Base-by-base conservation (phyloP, 768 basidiomycete species). In the Gymnopilus junonius region DNA sequence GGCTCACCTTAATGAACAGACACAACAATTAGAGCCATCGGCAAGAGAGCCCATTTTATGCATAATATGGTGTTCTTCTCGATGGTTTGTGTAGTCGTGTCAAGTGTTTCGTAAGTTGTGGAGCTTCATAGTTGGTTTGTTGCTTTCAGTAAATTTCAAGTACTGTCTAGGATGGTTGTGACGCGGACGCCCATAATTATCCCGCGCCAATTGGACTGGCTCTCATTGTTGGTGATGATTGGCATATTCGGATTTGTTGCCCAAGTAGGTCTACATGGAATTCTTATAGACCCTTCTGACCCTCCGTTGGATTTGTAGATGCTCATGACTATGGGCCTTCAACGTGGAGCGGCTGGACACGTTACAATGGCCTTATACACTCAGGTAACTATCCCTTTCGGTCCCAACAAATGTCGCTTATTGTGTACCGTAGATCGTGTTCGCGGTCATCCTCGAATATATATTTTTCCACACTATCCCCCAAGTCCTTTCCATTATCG, bases 11-110 rank as follows among this genome's bases (percentile, higher is more conserved):
- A 23, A 14, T 27, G 8, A 8, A 32, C 10, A 83, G 82, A 78
- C 67, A 81, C 75, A 0, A 67, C 77, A 1, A 74, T 83, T 27
- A 85, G 92, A 12, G 84, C 85, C 0, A 91, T 95, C 37, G 93
- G 94, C 0, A 87, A 83, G 61, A 82, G 89, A 3, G 93, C 93
- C 1, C 89, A 91, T 66, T 80, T 93, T 0, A 73, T 94, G 62
- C 94, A 96, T 71, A 79, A 84, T 2, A 80, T 94, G 67, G 75
- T 82, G 0, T 92, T 85, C 55, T 94, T 90, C 72, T 86, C 89
- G 0, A 72, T 81, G 8, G 79, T 84, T 65, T 88, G 85, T 55
- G 81, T 88, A 1, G 58, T 79, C 23, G 74, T 77, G 25, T 75
- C 80, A 1, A 58, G 69, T 10, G 64, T 76, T 29, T 71, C 72